Evolutionary conservation across 192 early-diverging fungal genomes (phyloP).

Genomic region (Funneliformis geosporum): DNA sequence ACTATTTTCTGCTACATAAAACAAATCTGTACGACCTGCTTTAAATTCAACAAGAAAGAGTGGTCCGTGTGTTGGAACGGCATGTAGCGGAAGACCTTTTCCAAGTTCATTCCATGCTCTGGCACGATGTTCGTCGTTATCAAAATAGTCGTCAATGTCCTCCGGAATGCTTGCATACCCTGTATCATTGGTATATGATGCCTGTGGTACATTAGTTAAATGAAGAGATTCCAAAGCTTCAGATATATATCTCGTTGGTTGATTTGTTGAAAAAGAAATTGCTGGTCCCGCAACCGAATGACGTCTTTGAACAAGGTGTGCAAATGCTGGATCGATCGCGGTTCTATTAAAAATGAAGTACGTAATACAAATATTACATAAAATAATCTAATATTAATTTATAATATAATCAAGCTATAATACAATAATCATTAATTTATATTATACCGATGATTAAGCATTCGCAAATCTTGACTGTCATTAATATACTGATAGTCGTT

Average conservation of each 20-base stretch:
- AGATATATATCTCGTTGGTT: constrained; percentile 33
- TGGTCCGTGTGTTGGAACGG: constrained; percentile 52
- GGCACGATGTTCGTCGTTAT: constrained; percentile 35
- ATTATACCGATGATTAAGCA: constrained; percentile 28
- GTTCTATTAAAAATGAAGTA: constrained; percentile 13
- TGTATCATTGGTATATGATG: constrained; percentile 30
- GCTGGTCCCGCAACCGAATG: constrained; percentile 55
- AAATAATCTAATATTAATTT: neutral
- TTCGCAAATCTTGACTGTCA: constrained; percentile 22
- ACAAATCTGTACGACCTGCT: constrained; percentile 81
- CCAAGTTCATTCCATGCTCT: constrained; percentile 42
- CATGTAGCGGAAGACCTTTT: constrained; percentile 50
- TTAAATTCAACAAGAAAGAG: constrained; percentile 89
- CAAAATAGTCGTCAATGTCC: constrained; percentile 45
- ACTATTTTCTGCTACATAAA: constrained; percentile 63
- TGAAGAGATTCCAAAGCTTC: constrained; percentile 40
- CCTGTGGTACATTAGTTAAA: constrained; percentile 32
- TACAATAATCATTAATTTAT: neutral
- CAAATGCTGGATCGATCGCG: constrained; percentile 32
- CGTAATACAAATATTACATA: neutral
- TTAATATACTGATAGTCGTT: constrained; percentile 28
- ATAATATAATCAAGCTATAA: neutral
- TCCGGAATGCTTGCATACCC: constrained; percentile 29
- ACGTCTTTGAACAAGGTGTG: constrained; percentile 44
- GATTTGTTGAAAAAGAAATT: constrained; percentile 40